These are phyloP conservation scores for Hypoxylon sp. DNA, from an alignment of 2,329 filamentous ascomycete species.

Conservation along the genomic window DNA sequence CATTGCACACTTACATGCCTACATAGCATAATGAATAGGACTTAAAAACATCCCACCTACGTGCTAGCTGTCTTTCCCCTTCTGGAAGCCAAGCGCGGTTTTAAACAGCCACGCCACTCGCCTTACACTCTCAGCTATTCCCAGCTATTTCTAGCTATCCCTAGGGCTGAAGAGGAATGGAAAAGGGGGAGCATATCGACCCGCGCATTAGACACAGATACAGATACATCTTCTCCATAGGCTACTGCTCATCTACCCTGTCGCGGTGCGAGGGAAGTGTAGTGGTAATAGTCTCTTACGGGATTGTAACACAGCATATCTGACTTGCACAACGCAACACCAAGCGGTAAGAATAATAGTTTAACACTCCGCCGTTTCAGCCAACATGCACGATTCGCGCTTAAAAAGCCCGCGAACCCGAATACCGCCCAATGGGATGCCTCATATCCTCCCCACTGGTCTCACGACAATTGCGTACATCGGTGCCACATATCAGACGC, in stretches of 20 bases:
- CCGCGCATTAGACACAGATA: background rate
- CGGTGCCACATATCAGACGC: constrained; percentile 7
- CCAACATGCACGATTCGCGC: constrained; percentile 1
- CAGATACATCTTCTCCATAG: constrained; percentile 1
- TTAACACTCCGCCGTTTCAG: constrained; percentile 2
- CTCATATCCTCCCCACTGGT: background rate
- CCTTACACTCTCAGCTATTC: constrained; percentile 21
- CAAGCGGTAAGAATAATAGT: constrained; percentile 2
- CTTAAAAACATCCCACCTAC: background rate
- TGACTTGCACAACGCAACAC: constrained; percentile 9
- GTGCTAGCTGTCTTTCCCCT: constrained; percentile 6
- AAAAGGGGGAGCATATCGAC: background rate
- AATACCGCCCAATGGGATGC: background rate
- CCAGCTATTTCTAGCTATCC: constrained; percentile 9
- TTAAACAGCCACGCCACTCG: constrained; percentile 4
- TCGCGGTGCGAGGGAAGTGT: background rate
- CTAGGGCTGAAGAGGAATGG: constrained; percentile 23
- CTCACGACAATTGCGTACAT: background rate
- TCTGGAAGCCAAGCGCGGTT: constrained; percentile 17
- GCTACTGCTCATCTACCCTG: constrained; percentile 3
- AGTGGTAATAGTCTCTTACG: constrained; percentile 1
- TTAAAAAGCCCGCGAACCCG: background rate
- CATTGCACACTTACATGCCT: too few relatives aligned
- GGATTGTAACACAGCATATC: constrained; percentile 20
- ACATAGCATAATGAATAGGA: background rate